Evolutionary conservation across 73 alveolate species (phyloP).

Genomic region (Tetrahymena malaccensis): DNA sequence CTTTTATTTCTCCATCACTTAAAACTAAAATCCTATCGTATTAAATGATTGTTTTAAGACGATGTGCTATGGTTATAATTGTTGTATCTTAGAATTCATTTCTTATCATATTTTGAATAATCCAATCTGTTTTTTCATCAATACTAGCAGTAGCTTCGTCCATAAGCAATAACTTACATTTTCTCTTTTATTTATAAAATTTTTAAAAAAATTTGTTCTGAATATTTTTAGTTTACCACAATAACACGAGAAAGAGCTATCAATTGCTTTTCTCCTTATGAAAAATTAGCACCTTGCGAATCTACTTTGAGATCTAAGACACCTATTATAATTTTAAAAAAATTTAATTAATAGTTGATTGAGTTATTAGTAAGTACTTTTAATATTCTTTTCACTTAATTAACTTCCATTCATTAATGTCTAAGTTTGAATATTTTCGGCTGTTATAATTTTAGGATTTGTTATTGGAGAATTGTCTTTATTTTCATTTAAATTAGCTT

Average conservation of each 20-base stretch:
- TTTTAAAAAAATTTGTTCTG: background rate
- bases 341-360: conserved; percentile 4
- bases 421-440: conserved; percentile 49
- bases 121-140: conserved; percentile 85
- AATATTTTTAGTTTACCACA: background rate
- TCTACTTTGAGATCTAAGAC: conserved; percentile 52
- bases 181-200: conserved; percentile 18
- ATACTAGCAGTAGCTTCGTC: conserved; percentile 97
- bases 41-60: conserved; percentile 80
- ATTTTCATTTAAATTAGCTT: conserved; percentile 14
- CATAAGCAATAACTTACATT: conserved; percentile 73
- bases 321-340: background rate
- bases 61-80: conserved; percentile 85
- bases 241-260: conserved; percentile 68
- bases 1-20: conserved; percentile 70
- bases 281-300: conserved; percentile 54
- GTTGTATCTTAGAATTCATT: conserved; percentile 74
- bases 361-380: conserved; percentile 8
- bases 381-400: conserved; percentile 41
- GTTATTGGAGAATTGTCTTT: conserved; percentile 35
- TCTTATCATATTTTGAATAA: conserved; percentile 66
- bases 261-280: conserved; percentile 66
- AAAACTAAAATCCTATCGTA: conserved; percentile 81
- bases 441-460: conserved; percentile 8
- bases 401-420: conserved; percentile 54